Evolutionary conservation across 2,329 filamentous ascomycete genomes (phyloP).

Genomic region (Metarhizium robertsii): DNA sequence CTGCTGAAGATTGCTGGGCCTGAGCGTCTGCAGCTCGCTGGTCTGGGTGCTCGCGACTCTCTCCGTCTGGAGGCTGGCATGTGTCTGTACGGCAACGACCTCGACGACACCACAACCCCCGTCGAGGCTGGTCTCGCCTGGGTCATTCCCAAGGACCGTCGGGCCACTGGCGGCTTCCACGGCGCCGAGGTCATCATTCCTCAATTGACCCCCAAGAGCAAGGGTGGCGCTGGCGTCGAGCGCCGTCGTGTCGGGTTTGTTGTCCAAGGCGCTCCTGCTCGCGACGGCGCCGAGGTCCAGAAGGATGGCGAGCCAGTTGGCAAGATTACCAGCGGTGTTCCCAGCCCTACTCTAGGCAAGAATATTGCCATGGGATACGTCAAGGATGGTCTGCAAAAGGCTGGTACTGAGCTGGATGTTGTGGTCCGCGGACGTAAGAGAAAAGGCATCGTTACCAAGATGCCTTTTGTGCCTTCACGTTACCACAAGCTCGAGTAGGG

Average conservation of each 20-base stretch:
- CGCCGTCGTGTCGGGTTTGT: conserved; percentile 73
- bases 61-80: conserved; percentile 92
- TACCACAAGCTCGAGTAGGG: conserved; percentile 41
- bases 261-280: conserved; percentile 77
- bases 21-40: conserved; percentile 64
- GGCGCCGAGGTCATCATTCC: conserved; percentile 68
- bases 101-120: conserved; percentile 64
- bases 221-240: conserved; percentile 60
- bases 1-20: conserved; percentile 57
- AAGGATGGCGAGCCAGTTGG: conserved; percentile 61
- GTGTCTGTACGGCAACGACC: conserved; percentile 99
- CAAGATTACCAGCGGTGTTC: conserved; percentile 78
- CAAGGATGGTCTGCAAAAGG: conserved; percentile 71
- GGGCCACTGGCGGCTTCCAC: conserved; percentile 64
- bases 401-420: conserved; percentile 71
- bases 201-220: conserved; percentile 65
- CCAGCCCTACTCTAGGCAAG: conserved; percentile 74
- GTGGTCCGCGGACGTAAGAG: conserved; percentile 68
- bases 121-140: conserved; percentile 54
- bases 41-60: conserved; percentile 83
- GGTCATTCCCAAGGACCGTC: conserved; percentile 76
- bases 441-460: conserved; percentile 69
- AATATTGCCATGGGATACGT: conserved; percentile 97
- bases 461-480: conserved; percentile 78
- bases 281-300: conserved; percentile 78